Evolutionary conservation across 2,329 filamentous ascomycete genomes (phyloP).

Genomic region (Clarireedia hainanense): DNA sequence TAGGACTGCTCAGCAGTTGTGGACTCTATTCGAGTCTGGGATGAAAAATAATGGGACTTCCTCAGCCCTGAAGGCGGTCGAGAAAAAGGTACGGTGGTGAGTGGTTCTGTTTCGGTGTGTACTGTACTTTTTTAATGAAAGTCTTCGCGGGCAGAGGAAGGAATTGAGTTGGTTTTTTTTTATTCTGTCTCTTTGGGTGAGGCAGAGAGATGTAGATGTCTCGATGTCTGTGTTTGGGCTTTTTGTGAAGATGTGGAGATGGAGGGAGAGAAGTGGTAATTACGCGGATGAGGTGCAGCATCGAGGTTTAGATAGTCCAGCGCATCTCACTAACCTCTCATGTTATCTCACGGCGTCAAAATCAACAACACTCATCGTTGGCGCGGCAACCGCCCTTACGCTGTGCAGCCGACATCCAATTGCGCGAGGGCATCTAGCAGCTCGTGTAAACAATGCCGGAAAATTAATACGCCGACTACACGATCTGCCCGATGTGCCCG

Average conservation of each 20-base stretch:
- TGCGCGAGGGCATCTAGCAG: not conserved
- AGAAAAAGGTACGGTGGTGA: not conserved
- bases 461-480: too few species aligned
- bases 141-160: conserved; percentile 6
- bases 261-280: not conserved
- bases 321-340: not conserved
- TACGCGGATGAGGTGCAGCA: not conserved
- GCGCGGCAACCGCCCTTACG: not conserved
- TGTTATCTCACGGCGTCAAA: conserved; percentile 9
- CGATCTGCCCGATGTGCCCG: too few species aligned
- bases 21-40: conserved; percentile 32
- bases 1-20: conserved; percentile 41
- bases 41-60: conserved; percentile 18
- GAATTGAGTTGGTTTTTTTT: not conserved
- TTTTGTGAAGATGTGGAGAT: conserved; percentile 6
- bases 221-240: not conserved
- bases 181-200: not conserved
- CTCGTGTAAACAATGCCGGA: not conserved
- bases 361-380: conserved; percentile 6
- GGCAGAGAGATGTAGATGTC: not conserved
- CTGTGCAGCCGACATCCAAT: not conserved
- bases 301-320: conserved; percentile 7
- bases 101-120: not conserved
- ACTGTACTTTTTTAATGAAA: conserved; percentile 2
- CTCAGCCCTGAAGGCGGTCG: conserved; percentile 19